A percentile compares a stretch with the other conserved stretches of the same genome.
These are phyloP conservation scores for Leccinum incarnatum DNA, from an alignment of 768 basidiomycete genomes.

Conservation along the genomic window DNA sequence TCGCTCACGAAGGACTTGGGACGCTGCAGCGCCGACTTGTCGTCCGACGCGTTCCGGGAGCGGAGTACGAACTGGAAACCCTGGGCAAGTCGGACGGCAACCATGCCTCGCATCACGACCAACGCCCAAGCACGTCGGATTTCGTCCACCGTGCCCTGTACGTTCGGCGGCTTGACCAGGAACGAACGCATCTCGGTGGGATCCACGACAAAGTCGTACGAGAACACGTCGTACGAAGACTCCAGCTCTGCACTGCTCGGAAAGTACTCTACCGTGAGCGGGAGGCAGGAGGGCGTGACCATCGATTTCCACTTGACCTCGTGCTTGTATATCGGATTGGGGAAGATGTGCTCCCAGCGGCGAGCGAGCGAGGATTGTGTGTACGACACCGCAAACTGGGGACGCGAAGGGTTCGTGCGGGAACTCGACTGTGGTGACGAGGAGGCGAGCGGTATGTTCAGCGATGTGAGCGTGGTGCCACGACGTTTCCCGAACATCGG, in stretches of 20 bases:
- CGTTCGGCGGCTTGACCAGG: conserved; percentile 66
- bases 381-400: conserved; percentile 53
- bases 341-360: conserved; percentile 87
- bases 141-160: conserved; percentile 50
- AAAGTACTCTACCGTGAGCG: conserved; percentile 87
- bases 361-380: conserved; percentile 73
- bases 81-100: conserved; percentile 85
- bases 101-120: conserved; percentile 89
- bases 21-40: conserved; percentile 41
- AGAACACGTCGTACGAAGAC: conserved; percentile 73
- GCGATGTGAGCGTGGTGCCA: conserved; percentile 39
- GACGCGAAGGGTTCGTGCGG: conserved; percentile 67
- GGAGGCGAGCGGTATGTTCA: conserved; percentile 44
- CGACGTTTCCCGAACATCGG: conserved; percentile 49
- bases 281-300: conserved; percentile 81
- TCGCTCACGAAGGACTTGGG: conserved; percentile 58
- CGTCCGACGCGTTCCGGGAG: conserved; percentile 34
- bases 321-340: conserved; percentile 69
- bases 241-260: conserved; percentile 75
- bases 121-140: conserved; percentile 70
- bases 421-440: conserved; percentile 40
- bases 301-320: conserved; percentile 92
- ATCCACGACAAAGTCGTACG: conserved; percentile 86
- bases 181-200: conserved; percentile 84
- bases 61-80: conserved; percentile 91